Percentiles rank a stretch among this genome's conserved stretches.
These are phyloP conservation scores for Obelidium mucronatum DNA, from an alignment of 192 early-diverging fungal species.

Conservation along the genomic window DNA sequence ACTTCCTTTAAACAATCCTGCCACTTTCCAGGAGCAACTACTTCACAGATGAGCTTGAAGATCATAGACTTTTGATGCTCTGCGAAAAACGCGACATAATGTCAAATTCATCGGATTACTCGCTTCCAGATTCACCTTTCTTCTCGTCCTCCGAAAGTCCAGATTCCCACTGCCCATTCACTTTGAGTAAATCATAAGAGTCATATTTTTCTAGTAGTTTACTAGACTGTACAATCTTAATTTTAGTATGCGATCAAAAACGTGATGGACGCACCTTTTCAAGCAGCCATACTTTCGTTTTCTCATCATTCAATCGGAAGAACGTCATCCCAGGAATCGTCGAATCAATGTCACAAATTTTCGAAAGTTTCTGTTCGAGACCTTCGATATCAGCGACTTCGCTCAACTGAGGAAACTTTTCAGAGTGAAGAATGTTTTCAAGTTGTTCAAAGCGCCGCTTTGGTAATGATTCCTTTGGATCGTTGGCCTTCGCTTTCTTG, in stretches of 20 bases:
- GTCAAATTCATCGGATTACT: background rate
- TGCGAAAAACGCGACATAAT: background rate
- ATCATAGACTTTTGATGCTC: background rate
- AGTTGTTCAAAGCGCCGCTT: background rate
- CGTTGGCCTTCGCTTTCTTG: background rate
- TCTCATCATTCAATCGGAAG: slow-evolving; percentile 12
- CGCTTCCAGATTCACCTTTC: background rate
- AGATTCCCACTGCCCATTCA: slow-evolving; percentile 11
- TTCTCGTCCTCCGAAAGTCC: background rate
- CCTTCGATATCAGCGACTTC: background rate
- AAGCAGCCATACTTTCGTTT: slow-evolving; percentile 10
- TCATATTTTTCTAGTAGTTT: slow-evolving; percentile 8
- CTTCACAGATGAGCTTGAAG: background rate
- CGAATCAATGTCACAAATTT: slow-evolving; percentile 3
- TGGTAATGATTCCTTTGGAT: background rate
- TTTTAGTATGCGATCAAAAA: too few species aligned
- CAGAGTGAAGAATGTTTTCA: slow-evolving; percentile 1
- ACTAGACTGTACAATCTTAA: background rate
- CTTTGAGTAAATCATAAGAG: background rate
- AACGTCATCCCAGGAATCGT: background rate
- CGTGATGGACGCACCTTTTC: too few species aligned
- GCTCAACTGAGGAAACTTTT: background rate
- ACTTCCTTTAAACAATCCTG: slow-evolving; percentile 1
- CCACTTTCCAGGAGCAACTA: slow-evolving; percentile 2
- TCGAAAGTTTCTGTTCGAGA: background rate